A percentile compares a stretch with the other conserved stretches of the same genome.
These are phyloP conservation scores for Mariannaea sp. DNA, from an alignment of 2,329 filamentous ascomycete species.

Conservation along the genomic window DNA sequence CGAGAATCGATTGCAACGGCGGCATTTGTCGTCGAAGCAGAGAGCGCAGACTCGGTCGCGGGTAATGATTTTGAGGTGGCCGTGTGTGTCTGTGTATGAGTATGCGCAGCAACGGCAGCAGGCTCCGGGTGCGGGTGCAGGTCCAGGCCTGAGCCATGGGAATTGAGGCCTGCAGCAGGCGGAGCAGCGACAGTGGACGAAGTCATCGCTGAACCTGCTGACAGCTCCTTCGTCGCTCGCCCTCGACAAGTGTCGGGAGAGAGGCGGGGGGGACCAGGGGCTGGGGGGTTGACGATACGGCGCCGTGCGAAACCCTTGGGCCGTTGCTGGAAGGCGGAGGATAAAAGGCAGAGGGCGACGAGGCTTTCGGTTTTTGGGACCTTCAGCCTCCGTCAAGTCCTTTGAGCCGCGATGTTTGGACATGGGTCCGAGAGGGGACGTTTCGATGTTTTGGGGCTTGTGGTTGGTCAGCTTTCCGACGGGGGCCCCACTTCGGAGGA, in stretches of 20 bases:
- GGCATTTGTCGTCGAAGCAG: slow-evolving; percentile 21
- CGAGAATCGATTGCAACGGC: slow-evolving; percentile 10
- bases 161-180: slow-evolving; percentile 44
- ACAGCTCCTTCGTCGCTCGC: slow-evolving; percentile 60
- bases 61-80: slow-evolving; percentile 15
- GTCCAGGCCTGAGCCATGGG: slow-evolving; percentile 24
- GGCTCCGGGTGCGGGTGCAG: slow-evolving; percentile 30
- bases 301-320: slow-evolving; percentile 10
- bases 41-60: slow-evolving; percentile 22
- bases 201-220: slow-evolving; percentile 62
- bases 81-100: slow-evolving; percentile 29
- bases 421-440: slow-evolving; percentile 31
- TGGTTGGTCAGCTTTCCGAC: slow-evolving; percentile 33
- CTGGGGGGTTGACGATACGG: slow-evolving; percentile 24
- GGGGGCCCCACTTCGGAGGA: slow-evolving; percentile 10
- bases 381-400: slow-evolving; percentile 22
- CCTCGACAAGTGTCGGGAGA: slow-evolving; percentile 24
- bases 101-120: slow-evolving; percentile 2
- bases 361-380: slow-evolving; percentile 33
- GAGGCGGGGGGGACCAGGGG: slow-evolving; percentile 26
- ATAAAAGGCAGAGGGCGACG: slow-evolving; percentile 36
- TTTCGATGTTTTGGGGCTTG: slow-evolving; percentile 15
- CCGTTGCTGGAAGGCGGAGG: slow-evolving; percentile 28
- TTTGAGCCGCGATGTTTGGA: slow-evolving; percentile 39
- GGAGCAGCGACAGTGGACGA: slow-evolving; percentile 50